A percentile compares a stretch with the other conserved stretches of the same genome.
Evolutionary conservation across 768 basidiomycete species (phyloP).

Genomic region (Xerocomus brunneocitrinus): DNA sequence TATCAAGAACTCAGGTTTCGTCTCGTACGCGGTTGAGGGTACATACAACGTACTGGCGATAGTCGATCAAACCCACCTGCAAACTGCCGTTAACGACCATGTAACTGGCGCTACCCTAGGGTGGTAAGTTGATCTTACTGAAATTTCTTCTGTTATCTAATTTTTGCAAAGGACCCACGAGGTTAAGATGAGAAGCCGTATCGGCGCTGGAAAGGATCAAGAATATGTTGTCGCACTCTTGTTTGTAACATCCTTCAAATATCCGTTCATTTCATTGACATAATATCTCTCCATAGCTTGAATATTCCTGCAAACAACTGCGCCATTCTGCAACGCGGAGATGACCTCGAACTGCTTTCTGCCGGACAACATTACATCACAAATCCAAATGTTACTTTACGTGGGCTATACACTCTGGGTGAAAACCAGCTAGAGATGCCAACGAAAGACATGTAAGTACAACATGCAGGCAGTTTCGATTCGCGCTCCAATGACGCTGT

Average conservation of each 20-base stretch:
- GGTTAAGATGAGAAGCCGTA: slow-evolving; percentile 67
- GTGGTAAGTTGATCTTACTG: slow-evolving; percentile 29
- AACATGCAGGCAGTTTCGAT: neutral
- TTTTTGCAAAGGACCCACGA: slow-evolving; percentile 51
- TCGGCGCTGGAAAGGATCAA: slow-evolving; percentile 40
- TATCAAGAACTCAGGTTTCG: slow-evolving; percentile 73
- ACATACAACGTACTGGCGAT: slow-evolving; percentile 76
- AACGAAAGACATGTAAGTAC: slow-evolving; percentile 74
- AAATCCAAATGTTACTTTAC: slow-evolving; percentile 76
- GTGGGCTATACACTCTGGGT: slow-evolving; percentile 74
- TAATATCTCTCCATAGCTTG: slow-evolving; percentile 41
- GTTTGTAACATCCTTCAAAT: slow-evolving; percentile 33
- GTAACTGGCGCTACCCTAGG: slow-evolving; percentile 63
- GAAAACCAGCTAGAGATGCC: slow-evolving; percentile 87
- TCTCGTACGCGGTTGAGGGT: slow-evolving; percentile 71
- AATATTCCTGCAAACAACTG: slow-evolving; percentile 86
- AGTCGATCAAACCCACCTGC: slow-evolving; percentile 80
- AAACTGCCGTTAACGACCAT: slow-evolving; percentile 52
- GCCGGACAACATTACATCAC: slow-evolving; percentile 86
- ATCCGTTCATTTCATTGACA: neutral
- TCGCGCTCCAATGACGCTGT: neutral
- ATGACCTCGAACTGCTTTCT: slow-evolving; percentile 71
- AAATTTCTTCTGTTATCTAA: neutral
- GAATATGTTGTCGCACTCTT: slow-evolving; percentile 79
- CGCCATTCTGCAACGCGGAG: slow-evolving; percentile 76